A percentile compares a stretch with the other conserved stretches of the same genome.
phyloP scores from a whole-genome alignment of 2,329 filamentous ascomycete genomes.

The Cladobotryum protrusum region DNA sequence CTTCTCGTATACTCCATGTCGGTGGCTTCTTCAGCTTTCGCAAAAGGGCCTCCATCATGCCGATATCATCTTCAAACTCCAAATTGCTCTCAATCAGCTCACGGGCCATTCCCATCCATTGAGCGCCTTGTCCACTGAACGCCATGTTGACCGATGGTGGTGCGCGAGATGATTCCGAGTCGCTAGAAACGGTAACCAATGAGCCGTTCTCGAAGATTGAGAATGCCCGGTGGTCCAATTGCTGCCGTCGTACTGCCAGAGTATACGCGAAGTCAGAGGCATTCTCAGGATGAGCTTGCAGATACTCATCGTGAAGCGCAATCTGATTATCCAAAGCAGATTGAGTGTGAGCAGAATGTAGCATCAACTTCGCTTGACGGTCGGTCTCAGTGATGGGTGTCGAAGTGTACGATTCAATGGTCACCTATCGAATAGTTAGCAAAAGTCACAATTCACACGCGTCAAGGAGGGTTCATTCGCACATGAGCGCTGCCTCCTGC shows the following conservation, averaged over 20 bases:
- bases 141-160: slow-evolving; percentile 23
- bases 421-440: no score
- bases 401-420: no score
- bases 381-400: not conserved
- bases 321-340: slow-evolving; percentile 6
- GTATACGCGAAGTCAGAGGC: slow-evolving; percentile 6
- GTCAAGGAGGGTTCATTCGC: no score
- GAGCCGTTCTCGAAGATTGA: slow-evolving; percentile 12
- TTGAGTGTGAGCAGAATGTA: slow-evolving; percentile 7
- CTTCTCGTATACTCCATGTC: slow-evolving; percentile 19
- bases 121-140: slow-evolving; percentile 39
- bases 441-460: no score
- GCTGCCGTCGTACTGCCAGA: slow-evolving; percentile 1
- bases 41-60: slow-evolving; percentile 8
- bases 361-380: slow-evolving; percentile 1
- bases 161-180: not conserved
- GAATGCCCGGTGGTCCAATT: slow-evolving; percentile 1
- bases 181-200: slow-evolving; percentile 1
- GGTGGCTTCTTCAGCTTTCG: slow-evolving; percentile 18
- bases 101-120: slow-evolving; percentile 37
- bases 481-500: no score
- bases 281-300: slow-evolving; percentile 10
- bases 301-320: slow-evolving; percentile 23
- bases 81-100: slow-evolving; percentile 20
- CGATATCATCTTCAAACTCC: slow-evolving; percentile 17